Evolutionary conservation across 2,329 filamentous ascomycete species (phyloP), one percentile per base, ranked within the genome.

Genomic region (Aspergillus thermomutatus): DNA sequence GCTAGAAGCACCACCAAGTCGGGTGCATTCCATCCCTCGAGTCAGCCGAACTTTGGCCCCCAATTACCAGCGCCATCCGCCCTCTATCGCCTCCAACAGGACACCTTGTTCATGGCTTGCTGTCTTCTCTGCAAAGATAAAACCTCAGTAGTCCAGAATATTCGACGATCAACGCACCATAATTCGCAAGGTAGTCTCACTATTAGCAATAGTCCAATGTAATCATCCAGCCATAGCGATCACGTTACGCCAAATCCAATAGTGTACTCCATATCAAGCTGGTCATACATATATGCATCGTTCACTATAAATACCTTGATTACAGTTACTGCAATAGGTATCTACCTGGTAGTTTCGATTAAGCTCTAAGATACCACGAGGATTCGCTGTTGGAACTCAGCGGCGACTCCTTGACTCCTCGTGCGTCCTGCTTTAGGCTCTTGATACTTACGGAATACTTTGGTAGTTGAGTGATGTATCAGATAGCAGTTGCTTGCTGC

Each of bases 21-120:
- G 41, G 41, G 4, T 26, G 31, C 37, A 50, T 50, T 52, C 46
- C 55, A 54, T 54, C 41, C 54, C 54, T 53, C 54, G 46, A 56
- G 50, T 53, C 27, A 37, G 46, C 27, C 46, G 40, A 37, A 31
- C 48, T 51, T 43, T 41, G 9, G 47, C 52, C 47, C 49, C 53
- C 48, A 50, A 28, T n/a, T 49, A n/a, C n/a, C n/a, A n/a, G n/a
- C n/a, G n/a, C n/a, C n/a, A n/a, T n/a, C 17, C 31, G 31, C 14
- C 31, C n/a, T n/a, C n/a, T n/a, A n/a, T n/a, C n/a, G n/a, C n/a
- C n/a, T n/a, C n/a, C n/a, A n/a, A n/a, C n/a, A n/a, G n/a, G n/a
- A n/a, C n/a, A n/a, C n/a, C n/a, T n/a, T n/a, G n/a, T n/a, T n/a
- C n/a, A n/a, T n/a, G n/a, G n/a, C n/a, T n/a, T n/a, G n/a, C 31